Evolutionary conservation across 2,329 filamentous ascomycete genomes (phyloP).

Genomic region (Blastomyces parvus): DNA sequence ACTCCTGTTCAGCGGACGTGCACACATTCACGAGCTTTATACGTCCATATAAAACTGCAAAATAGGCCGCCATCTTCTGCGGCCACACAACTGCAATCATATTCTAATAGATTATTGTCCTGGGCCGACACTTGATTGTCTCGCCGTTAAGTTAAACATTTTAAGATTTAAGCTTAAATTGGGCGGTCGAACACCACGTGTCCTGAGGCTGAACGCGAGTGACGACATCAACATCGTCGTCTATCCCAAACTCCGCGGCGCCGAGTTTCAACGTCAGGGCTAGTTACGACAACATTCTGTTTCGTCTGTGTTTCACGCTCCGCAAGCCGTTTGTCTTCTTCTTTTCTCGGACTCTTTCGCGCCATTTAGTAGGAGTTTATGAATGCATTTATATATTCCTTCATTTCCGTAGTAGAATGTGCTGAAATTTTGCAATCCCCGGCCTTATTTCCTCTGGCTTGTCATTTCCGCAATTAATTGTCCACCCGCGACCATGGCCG

Average conservation of each 20-base stretch:
- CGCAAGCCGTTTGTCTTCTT: not conserved
- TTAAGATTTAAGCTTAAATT: not conserved
- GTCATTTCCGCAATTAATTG: no score
- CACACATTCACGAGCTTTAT: not conserved
- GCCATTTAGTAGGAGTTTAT: not conserved
- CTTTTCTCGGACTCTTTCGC: not conserved
- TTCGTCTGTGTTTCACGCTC: not conserved
- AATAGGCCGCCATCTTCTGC: not conserved
- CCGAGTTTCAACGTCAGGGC: not conserved
- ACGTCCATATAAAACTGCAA: not conserved
- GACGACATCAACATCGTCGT: not conserved
- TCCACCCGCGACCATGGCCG: conserved; percentile 22
- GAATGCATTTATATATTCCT: not conserved
- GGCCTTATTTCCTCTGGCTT: not conserved
- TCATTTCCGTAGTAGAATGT: no score
- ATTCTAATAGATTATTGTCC: no score
- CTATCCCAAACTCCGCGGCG: not conserved
- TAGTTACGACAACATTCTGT: not conserved
- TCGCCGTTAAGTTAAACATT: not conserved
- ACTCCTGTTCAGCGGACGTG: no score
- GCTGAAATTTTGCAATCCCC: not conserved
- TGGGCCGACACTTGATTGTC: no score
- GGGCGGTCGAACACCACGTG: not conserved
- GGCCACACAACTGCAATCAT: no score
- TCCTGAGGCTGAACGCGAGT: not conserved